Evolutionary conservation across 768 basidiomycete species (phyloP), one percentile per base, ranked within the genome.

Genomic region (Multifurca ochricompacta): DNA sequence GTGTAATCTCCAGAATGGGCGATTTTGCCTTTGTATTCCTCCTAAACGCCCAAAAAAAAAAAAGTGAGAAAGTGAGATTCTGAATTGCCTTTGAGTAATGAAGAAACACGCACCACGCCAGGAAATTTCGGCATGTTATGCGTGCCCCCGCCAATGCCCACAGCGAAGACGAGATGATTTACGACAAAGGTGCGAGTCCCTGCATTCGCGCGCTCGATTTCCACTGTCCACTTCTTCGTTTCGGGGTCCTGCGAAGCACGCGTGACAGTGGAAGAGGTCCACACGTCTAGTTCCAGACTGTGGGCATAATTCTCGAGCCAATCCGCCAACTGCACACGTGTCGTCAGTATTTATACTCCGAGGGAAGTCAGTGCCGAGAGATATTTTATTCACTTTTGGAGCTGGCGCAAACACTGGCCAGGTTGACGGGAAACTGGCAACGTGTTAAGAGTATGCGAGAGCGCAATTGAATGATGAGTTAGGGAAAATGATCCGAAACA

Each of bases 241-340:
- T 55, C 32, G 11, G 60, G 53, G 37, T 61, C 58, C 36, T 61
- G 60, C n/a, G 34, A 40, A 16, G 60, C 52, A 11, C 35, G 46
- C 16, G 50, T 52, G 37, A 59, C 53, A 2, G 52, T 63, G 16
- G 67, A 64, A 8, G 63, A 77, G n/a, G 75, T 79, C 83, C 83
- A 85, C 5, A 81, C 74, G 59, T 83, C 79, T 49, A 86, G 68
- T 56, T 85, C 84, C 53, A 85, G 66, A 2, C 72, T 63, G 10
- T 78, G 72, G 1, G 80, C 81, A 62, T 84, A 86, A 52, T 67
- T 71, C 66, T 85, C 84, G 3, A 87, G 72, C 81, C 82, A 85
- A 55, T 80, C 77, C 0, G 82, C 84, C 13, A 86, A 66, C 75
- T 82, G 62, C 41, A 27, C n/a, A 34, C 32, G 16, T 35, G 21